Evolutionary conservation across 768 basidiomycete genomes (phyloP).

Genomic region (Mycena floridula): DNA sequence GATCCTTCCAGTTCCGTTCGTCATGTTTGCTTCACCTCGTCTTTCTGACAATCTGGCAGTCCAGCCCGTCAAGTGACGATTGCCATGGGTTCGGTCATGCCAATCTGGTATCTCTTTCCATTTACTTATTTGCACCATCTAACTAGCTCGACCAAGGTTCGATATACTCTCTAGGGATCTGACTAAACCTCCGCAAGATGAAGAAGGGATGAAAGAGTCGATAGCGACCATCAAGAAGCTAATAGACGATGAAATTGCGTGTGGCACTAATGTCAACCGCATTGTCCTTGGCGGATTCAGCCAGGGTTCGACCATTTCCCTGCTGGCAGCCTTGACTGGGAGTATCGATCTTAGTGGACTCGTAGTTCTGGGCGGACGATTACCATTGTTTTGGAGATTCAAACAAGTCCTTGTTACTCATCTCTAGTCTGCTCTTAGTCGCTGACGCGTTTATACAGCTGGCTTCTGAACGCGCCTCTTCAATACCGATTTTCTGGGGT

Average conservation of each 20-base stretch:
- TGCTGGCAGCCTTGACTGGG: conserved; percentile 29
- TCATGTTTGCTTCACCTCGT: too few species aligned
- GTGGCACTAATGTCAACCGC: conserved; percentile 31
- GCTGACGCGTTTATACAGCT: background rate
- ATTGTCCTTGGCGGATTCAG: conserved; percentile 45
- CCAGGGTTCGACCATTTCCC: conserved; percentile 40
- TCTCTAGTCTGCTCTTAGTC: background rate
- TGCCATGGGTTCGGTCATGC: too few species aligned
- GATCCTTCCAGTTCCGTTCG: too few species aligned
- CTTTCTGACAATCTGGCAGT: too few species aligned
- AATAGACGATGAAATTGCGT: conserved; percentile 34
- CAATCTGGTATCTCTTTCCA: background rate
- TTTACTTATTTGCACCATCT: background rate
- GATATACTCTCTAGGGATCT: background rate
- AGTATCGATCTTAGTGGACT: conserved; percentile 26
- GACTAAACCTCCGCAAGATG: conserved; percentile 20
- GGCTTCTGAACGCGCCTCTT: background rate
- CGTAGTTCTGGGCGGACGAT: conserved; percentile 5
- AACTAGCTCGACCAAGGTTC: background rate
- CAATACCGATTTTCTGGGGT: background rate
- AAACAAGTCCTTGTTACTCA: background rate
- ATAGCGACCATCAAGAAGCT: conserved; percentile 29
- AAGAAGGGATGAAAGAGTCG: conserved; percentile 34
- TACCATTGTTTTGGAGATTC: background rate
- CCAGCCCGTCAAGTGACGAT: too few species aligned